Conservation (phyloP, 2,329 filamentous ascomycete species). For the Podosphaera leucotricha region DNA sequence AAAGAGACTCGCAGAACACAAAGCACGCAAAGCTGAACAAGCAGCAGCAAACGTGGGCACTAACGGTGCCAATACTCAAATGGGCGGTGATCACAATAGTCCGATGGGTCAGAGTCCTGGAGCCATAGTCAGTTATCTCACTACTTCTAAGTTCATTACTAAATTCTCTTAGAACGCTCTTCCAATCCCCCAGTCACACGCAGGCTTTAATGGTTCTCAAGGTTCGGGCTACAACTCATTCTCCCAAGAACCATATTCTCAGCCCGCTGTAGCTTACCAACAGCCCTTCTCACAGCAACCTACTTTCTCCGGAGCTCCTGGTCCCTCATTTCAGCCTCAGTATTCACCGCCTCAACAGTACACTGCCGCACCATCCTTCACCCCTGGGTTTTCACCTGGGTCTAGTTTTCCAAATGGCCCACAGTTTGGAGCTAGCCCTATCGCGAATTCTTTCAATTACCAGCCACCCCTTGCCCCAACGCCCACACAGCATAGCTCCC, state of each 20-base stretch:
- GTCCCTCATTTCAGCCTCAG: constrained; percentile 14
- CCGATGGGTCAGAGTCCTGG: constrained; percentile 28
- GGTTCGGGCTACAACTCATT: constrained; percentile 16
- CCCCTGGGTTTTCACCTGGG: constrained; percentile 5
- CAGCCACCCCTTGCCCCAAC: constrained; percentile 20
- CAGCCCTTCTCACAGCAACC: constrained; percentile 18
- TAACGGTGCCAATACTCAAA: constrained; percentile 32
- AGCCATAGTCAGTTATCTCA: constrained; percentile 30
- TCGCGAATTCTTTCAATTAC: constrained; percentile 20
- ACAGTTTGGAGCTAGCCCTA: constrained; percentile 19
- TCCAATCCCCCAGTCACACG: constrained; percentile 13
- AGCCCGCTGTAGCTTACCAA: constrained; percentile 20
- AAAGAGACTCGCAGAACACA: constrained; percentile 54
- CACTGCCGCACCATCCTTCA: constrained; percentile 14
- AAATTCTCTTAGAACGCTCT: constrained; percentile 13
- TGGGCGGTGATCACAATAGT: constrained; percentile 18
- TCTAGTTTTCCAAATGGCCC: constrained; percentile 11
- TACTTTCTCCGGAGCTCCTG: constrained; percentile 15
- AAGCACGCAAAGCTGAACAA: constrained; percentile 40
- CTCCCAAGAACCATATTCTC: constrained; percentile 16
- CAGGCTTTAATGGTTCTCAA: constrained; percentile 11
- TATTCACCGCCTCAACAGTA: constrained; percentile 15
- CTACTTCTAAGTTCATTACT: constrained; percentile 1
- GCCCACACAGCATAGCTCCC: constrained; percentile 17
- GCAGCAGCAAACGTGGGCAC: constrained; percentile 23